Conservation (phyloP, 225 moss, liverwort and hornwort species). For the Polytrichum formosum region DNA sequence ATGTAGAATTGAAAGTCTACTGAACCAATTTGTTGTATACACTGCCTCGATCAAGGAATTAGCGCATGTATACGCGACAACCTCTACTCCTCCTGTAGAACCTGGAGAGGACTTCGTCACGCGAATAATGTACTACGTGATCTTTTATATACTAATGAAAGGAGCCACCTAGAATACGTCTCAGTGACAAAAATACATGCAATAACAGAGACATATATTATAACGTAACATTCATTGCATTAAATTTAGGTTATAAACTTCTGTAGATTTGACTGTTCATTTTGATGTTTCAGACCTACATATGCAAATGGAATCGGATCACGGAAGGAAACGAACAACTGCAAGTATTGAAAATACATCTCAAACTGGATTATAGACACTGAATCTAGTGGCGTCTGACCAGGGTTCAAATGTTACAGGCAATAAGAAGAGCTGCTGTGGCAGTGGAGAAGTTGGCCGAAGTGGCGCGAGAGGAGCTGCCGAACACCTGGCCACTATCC, state of each 20-base stretch:
- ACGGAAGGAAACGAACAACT: no score
- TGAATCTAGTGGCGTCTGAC: not conserved
- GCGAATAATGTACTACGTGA: slow-evolving; percentile 11
- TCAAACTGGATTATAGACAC: not conserved
- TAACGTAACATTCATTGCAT: no score
- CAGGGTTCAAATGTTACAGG: slow-evolving; percentile 15
- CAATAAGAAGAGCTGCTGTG: slow-evolving; percentile 53
- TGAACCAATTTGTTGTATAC: not conserved
- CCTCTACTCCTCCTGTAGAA: not conserved
- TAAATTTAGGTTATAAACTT: no score
- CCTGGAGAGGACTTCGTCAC: not conserved
- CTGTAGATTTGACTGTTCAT: no score
- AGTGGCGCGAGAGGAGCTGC: slow-evolving; percentile 57
- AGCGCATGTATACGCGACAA: not conserved
- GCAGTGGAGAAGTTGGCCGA: slow-evolving; percentile 62
- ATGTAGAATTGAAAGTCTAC: not conserved
- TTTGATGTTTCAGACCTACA: no score
- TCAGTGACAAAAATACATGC: no score
- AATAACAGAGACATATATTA: no score
- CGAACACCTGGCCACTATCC: slow-evolving; percentile 61
- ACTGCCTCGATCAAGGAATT: not conserved
- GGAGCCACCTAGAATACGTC: not conserved
- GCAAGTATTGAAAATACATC: no score
- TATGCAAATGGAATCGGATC: no score
- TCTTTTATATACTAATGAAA: not conserved